These are phyloP conservation scores for Neltuma alba DNA, from an alignment of 306 rosid genomes.

Conservation along the genomic window DNA sequence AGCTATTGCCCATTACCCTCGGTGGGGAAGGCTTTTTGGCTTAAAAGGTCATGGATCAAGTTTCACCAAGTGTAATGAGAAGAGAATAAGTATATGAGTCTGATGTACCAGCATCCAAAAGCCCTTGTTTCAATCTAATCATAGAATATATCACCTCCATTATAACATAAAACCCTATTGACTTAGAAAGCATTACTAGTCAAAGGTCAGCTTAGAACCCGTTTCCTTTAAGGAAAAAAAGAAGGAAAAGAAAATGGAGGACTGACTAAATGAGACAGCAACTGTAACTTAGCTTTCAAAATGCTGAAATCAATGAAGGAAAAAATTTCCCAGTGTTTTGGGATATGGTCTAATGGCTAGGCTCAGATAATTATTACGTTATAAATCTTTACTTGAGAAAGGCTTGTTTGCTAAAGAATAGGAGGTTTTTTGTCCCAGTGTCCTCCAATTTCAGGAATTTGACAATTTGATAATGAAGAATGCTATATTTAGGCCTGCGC, in stretches of 20 bases:
- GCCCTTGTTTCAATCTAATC: background rate
- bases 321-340: background rate
- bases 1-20: slow-evolving; percentile 1
- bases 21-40: background rate
- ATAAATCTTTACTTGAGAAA: background rate
- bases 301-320: background rate
- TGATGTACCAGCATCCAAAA: slow-evolving; percentile 4
- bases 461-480: background rate
- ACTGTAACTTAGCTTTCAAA: background rate
- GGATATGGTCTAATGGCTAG: background rate
- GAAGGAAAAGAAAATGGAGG: background rate
- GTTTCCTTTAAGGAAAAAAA: background rate
- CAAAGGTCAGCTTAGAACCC: background rate
- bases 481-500: background rate
- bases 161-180: background rate
- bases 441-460: background rate
- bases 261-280: background rate
- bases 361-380: background rate
- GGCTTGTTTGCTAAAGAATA: background rate
- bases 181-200: background rate
- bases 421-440: background rate
- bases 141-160: slow-evolving; percentile 8
- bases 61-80: background rate
- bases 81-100: background rate
- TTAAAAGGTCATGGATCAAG: background rate